These are phyloP conservation scores for Hemileccinum rubropunctum DNA, from an alignment of 768 basidiomycete species.

Conservation along the genomic window DNA sequence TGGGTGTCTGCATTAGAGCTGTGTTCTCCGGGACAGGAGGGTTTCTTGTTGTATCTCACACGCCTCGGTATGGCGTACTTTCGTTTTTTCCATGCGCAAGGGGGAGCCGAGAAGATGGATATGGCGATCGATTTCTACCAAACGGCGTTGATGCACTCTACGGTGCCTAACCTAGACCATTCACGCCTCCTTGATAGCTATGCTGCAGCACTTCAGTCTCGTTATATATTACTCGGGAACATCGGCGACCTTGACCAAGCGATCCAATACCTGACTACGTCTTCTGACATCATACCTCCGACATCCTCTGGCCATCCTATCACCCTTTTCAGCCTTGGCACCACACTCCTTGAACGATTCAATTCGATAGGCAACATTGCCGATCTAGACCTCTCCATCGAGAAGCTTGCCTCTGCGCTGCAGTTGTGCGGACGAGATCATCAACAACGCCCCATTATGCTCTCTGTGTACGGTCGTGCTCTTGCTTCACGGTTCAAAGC, in stretches of 20 bases:
- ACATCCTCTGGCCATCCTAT: constrained; percentile 2
- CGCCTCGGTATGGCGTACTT: constrained; percentile 9
- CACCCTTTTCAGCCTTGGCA: constrained; percentile 15
- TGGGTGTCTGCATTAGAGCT: constrained; percentile 16
- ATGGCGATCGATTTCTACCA: constrained; percentile 19
- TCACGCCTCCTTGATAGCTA: constrained; percentile 21
- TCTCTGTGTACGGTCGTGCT: constrained; percentile 10
- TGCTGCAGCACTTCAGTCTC: constrained; percentile 15
- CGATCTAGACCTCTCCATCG: constrained; percentile 18
- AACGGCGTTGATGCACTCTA: constrained; percentile 15
- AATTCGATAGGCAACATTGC: constrained; percentile 1
- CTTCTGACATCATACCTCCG: constrained; percentile 12
- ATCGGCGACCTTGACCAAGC: constrained; percentile 21
- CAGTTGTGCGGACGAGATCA: constrained; percentile 6
- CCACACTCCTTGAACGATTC: constrained; percentile 7
- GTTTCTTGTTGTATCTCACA: constrained; percentile 11
- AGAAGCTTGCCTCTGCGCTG: constrained; percentile 13
- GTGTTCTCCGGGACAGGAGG: constrained; percentile 12
- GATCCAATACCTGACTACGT: constrained; percentile 19
- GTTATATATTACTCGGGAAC: constrained; percentile 12
- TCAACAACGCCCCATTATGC: constrained; percentile 2
- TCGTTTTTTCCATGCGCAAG: constrained; percentile 9
- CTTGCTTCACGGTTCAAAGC: constrained; percentile 14
- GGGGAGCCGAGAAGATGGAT: constrained; percentile 14
- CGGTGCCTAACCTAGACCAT: constrained; percentile 10